Conservation (phyloP, 495 filamentous ascomycete species). For the Penicillium bialowiezense region DNA sequence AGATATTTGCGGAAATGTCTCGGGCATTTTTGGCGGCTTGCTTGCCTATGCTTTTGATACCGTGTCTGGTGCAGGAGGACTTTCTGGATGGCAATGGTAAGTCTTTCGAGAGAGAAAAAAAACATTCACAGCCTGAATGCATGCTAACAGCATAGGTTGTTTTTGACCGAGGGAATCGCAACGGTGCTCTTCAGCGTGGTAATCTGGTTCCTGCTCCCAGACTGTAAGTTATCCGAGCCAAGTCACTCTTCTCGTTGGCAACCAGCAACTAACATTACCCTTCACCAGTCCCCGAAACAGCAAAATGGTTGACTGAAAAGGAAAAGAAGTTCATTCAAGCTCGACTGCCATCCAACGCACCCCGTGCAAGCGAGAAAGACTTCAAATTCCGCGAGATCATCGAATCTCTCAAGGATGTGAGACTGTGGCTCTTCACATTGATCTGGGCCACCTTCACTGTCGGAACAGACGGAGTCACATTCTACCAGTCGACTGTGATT, state of each 20-base stretch:
- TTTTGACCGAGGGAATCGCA: conserved; percentile 34
- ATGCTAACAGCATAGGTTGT: conserved; percentile 21
- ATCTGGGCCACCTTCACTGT: conserved; percentile 43
- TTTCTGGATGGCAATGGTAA: conserved; percentile 36
- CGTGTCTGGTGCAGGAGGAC: conserved; percentile 28
- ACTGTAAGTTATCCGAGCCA: conserved; percentile 24
- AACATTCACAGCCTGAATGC: too few relatives aligned
- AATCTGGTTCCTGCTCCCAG: conserved; percentile 33
- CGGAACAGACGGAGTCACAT: conserved; percentile 40
- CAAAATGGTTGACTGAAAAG: conserved; percentile 35
- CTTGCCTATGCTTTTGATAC: conserved; percentile 31
- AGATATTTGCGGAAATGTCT: conserved; percentile 33
- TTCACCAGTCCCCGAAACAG: conserved; percentile 19
- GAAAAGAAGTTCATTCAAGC: conserved; percentile 42
- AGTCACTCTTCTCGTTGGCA: too few relatives aligned
- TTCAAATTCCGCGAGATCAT: conserved; percentile 35
- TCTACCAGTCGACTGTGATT: conserved; percentile 44
- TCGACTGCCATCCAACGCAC: conserved; percentile 37
- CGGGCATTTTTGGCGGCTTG: conserved; percentile 30
- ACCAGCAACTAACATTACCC: not conserved
- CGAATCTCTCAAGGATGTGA: conserved; percentile 25
- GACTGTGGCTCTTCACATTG: conserved; percentile 26
- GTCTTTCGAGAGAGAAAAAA: too few relatives aligned
- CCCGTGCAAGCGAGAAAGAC: conserved; percentile 28
- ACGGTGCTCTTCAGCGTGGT: conserved; percentile 33